A percentile compares a stretch with the other conserved stretches of the same genome.
phyloP scores from a whole-genome alignment of 129 eudicot species.

The Pulicaria dysenterica region DNA sequence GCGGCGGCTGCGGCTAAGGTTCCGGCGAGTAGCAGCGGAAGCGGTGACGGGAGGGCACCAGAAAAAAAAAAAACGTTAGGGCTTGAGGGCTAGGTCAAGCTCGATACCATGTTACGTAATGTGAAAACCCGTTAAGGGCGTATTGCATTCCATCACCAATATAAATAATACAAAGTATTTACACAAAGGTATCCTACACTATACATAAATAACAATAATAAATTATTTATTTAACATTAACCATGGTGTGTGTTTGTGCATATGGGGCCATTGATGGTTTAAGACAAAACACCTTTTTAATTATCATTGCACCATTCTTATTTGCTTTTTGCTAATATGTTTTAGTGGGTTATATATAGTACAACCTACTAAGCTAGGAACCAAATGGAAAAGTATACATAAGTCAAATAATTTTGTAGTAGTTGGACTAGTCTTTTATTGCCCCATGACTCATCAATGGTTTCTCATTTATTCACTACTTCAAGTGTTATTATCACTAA shows the following conservation, averaged over 20 bases:
- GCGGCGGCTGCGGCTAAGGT: too few species aligned
- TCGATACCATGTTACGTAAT: too few species aligned
- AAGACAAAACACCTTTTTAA: constrained; percentile 26
- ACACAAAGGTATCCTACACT: too few species aligned
- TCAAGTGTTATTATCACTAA: not conserved
- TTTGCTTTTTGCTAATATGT: constrained; percentile 1
- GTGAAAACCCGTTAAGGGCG: too few species aligned
- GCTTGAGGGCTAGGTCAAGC: too few species aligned
- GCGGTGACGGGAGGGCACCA: too few species aligned
- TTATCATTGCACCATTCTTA: constrained; percentile 19
- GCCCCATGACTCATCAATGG: constrained; percentile 23
- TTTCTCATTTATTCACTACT: not conserved
- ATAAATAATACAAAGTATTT: too few species aligned
- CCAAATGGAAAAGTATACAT: constrained; percentile 12
- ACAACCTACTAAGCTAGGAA: not conserved
- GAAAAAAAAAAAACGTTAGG: too few species aligned
- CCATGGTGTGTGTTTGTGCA: not conserved
- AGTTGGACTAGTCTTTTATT: constrained; percentile 15
- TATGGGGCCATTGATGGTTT: constrained; percentile 1
- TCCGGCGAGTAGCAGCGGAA: too few species aligned
- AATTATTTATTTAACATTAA: too few species aligned
- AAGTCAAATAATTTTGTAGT: constrained; percentile 36
- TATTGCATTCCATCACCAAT: too few species aligned
- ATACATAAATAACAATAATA: too few species aligned
- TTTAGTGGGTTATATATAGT: constrained; percentile 22